A percentile compares a stretch with the other conserved stretches of the same genome.
Conservation (phyloP, 2,329 filamentous ascomycete species). For the Exserohilum turcica region DNA sequence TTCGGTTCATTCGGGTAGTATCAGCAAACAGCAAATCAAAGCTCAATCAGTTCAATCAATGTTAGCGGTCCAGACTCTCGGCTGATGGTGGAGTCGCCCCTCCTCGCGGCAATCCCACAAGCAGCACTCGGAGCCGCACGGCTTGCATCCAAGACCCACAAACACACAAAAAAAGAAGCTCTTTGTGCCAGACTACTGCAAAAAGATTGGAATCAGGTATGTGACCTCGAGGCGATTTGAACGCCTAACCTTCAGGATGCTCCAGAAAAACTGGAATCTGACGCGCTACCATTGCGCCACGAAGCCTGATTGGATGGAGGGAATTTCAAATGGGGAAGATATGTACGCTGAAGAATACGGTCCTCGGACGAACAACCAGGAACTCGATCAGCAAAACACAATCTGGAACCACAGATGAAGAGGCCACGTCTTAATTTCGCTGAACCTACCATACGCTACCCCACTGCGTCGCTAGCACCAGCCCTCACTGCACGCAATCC, state of each 20-base stretch:
- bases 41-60: background rate
- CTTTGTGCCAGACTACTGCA: background rate
- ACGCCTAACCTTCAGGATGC: conserved; percentile 36
- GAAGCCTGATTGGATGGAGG: conserved; percentile 26
- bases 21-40: conserved; percentile 1
- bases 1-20: conserved; percentile 58
- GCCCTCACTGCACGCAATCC: background rate
- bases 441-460: background rate
- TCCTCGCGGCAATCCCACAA: conserved; percentile 8
- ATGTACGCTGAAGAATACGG: background rate
- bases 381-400: background rate
- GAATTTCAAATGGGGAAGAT: background rate
- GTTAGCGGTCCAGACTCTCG: conserved; percentile 1
- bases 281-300: conserved; percentile 41
- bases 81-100: conserved; percentile 4
- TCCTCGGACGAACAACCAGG: background rate
- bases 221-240: conserved; percentile 37
- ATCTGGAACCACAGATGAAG: background rate
- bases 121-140: background rate
- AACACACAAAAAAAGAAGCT: background rate
- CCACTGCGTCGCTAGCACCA: conserved; percentile 3
- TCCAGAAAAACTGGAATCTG: conserved; percentile 36
- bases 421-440: background rate
- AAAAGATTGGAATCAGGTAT: conserved; percentile 13
- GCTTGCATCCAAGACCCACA: background rate